Evolutionary conservation across 2,329 filamentous ascomycete genomes (phyloP).

Genomic region (Escovopsis weberi): DNA sequence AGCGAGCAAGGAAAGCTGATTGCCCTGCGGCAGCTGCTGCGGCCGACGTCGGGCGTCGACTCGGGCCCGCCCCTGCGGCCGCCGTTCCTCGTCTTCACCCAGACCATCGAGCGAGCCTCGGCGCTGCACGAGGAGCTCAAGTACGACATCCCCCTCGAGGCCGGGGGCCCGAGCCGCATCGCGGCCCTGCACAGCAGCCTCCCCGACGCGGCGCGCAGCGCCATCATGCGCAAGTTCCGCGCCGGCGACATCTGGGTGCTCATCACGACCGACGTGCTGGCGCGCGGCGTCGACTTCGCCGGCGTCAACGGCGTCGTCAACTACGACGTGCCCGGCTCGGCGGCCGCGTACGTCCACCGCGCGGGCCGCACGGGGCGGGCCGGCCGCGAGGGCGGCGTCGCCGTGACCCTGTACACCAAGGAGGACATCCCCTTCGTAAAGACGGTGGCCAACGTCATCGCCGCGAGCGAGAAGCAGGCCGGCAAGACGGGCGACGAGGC

Average conservation of each 20-base stretch:
- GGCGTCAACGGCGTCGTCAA: conserved; percentile 95
- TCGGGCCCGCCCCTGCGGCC: conserved; percentile 55
- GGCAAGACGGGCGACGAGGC: conserved; percentile 37
- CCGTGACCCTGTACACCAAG: conserved; percentile 88
- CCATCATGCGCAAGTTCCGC: conserved; percentile 80
- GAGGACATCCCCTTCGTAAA: conserved; percentile 85
- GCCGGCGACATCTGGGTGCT: conserved; percentile 90
- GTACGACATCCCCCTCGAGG: conserved; percentile 85
- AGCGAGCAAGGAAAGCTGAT: conserved; percentile 90
- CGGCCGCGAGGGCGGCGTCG: conserved; percentile 73
- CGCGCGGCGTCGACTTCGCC: conserved; percentile 85
- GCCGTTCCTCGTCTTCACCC: conserved; percentile 89
- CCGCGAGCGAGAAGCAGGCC: conserved; percentile 61
- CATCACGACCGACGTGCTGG: conserved; percentile 87
- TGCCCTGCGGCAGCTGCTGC: conserved; percentile 76
- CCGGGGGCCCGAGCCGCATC: conserved; percentile 70
- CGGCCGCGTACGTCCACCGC: conserved; percentile 82
- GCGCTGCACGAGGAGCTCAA: conserved; percentile 80
- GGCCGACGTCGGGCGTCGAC: conserved; percentile 46
- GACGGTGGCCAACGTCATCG: conserved; percentile 85
- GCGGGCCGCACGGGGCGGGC: conserved; percentile 84
- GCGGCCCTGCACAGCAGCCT: conserved; percentile 84
- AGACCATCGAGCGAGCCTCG: conserved; percentile 82
- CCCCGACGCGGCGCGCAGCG: conserved; percentile 57
- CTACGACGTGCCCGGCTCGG: conserved; percentile 89